These are phyloP conservation scores for Calonectria pseudoreteaudii DNA, from an alignment of 2,329 filamentous ascomycete species.

Conservation along the genomic window DNA sequence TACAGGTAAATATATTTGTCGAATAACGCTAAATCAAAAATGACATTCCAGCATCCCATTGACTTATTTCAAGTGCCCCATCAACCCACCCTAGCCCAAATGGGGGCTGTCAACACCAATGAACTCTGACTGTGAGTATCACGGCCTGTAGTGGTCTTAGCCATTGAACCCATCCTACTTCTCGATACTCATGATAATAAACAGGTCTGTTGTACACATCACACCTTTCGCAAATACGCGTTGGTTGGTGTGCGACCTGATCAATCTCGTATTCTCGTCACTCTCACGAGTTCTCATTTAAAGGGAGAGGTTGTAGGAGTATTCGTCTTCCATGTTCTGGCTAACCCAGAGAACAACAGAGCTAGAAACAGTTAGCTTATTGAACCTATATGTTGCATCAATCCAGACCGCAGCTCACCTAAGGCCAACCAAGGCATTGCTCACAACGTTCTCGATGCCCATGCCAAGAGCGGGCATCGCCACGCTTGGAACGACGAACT, in stretches of 20 bases:
- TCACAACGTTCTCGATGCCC: conserved; percentile 75
- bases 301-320: conserved; percentile 74
- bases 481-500: conserved; percentile 69
- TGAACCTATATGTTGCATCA: neutral
- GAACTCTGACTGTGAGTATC: neutral
- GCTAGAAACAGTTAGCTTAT: conserved; percentile 51
- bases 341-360: conserved; percentile 75
- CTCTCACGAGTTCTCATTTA: conserved; percentile 45
- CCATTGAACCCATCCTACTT: conserved; percentile 14
- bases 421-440: conserved; percentile 72
- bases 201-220: conserved; percentile 33
- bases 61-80: neutral
- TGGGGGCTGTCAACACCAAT: neutral
- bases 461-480: conserved; percentile 71
- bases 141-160: neutral
- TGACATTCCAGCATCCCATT: neutral
- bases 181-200: neutral
- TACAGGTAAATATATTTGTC: conserved; percentile 12
- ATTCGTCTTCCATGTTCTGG: conserved; percentile 81
- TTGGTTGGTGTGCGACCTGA: neutral
- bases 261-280: conserved; percentile 12
- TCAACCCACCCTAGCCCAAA: neutral
- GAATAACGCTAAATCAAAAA: conserved; percentile 26
- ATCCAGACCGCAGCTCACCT: conserved; percentile 55
- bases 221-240: conserved; percentile 24